A percentile compares a stretch with the other conserved stretches of the same genome.
phyloP scores from a whole-genome alignment of 148 eudicot genomes.

The Fagopyrum esculentum region DNA sequence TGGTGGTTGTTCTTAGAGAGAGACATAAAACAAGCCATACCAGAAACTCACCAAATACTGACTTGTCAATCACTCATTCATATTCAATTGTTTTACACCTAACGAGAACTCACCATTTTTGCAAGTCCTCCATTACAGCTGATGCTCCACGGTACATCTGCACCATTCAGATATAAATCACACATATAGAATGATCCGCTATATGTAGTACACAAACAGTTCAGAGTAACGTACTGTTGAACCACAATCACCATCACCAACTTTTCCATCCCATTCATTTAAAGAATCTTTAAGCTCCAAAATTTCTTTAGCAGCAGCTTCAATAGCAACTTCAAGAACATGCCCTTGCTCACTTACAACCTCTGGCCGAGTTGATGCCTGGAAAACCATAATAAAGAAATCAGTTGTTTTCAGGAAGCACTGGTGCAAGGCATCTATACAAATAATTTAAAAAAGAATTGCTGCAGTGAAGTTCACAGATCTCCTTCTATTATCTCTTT shows the following conservation, averaged over 20 bases:
- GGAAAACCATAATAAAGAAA: slow-evolving; percentile 9
- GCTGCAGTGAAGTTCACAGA: background rate
- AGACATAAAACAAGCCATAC: background rate
- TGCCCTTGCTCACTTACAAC: slow-evolving; percentile 53
- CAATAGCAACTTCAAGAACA: slow-evolving; percentile 73
- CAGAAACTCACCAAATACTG: background rate
- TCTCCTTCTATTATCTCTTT: background rate
- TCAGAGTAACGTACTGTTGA: slow-evolving; percentile 61
- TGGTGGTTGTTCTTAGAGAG: background rate
- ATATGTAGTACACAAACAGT: background rate
- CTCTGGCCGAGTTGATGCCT: slow-evolving; percentile 64
- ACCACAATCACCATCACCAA: slow-evolving; percentile 99
- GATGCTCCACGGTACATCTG: slow-evolving; percentile 94
- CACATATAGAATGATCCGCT: slow-evolving; percentile 7
- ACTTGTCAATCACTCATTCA: background rate
- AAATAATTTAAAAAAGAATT: background rate
- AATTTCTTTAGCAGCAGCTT: slow-evolving; percentile 73
- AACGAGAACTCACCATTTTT: slow-evolving; percentile 48
- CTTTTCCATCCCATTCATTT: slow-evolving; percentile 96
- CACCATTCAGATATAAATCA: slow-evolving; percentile 24
- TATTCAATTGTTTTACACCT: background rate
- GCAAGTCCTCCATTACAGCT: slow-evolving; percentile 81
- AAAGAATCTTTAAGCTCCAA: slow-evolving; percentile 61
- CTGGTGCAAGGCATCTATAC: slow-evolving; percentile 5
- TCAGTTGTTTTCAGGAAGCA: slow-evolving; percentile 1